phyloP scores from a whole-genome alignment of 306 rosid species.

The Bauhinia variegata region DNA sequence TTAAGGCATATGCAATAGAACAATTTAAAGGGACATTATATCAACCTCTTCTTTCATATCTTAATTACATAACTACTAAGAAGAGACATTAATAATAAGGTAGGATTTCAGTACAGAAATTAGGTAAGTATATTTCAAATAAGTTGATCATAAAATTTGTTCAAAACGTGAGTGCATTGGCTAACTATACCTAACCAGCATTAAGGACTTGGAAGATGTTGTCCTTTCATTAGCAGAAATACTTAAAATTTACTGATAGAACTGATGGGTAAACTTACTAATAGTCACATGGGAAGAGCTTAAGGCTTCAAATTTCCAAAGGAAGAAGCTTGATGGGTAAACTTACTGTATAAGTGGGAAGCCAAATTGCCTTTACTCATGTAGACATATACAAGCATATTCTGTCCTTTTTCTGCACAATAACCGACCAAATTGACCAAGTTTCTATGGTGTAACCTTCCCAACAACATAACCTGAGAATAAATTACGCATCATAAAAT shows the following conservation, averaged over 20 bases:
- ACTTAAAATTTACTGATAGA: no score
- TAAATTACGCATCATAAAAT: slow-evolving; percentile 7
- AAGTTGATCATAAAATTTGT: no score
- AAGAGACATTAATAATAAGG: neutral
- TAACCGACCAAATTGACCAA: slow-evolving; percentile 91
- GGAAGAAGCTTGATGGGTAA: slow-evolving; percentile 12
- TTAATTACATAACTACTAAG: neutral
- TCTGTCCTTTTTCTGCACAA: slow-evolving; percentile 91
- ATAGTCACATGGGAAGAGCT: slow-evolving; percentile 23
- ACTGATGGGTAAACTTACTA: no score
- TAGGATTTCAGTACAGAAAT: neutral
- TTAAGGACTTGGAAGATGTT: no score
- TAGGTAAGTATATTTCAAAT: neutral
- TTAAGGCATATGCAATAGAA: slow-evolving; percentile 1
- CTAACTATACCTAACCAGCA: no score
- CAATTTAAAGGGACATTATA: slow-evolving; percentile 1
- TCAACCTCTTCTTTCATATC: slow-evolving; percentile 16
- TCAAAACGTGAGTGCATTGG: no score
- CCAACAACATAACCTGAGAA: slow-evolving; percentile 84
- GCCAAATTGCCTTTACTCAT: slow-evolving; percentile 95
- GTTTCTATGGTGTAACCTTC: slow-evolving; percentile 96
- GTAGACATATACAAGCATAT: slow-evolving; percentile 87
- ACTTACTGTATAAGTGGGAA: slow-evolving; percentile 92
- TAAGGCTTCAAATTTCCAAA: neutral
- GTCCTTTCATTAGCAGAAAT: no score